phyloP scores from a whole-genome alignment of 2,329 filamentous ascomycete species.

The Colletotrichum scovillei region DNA sequence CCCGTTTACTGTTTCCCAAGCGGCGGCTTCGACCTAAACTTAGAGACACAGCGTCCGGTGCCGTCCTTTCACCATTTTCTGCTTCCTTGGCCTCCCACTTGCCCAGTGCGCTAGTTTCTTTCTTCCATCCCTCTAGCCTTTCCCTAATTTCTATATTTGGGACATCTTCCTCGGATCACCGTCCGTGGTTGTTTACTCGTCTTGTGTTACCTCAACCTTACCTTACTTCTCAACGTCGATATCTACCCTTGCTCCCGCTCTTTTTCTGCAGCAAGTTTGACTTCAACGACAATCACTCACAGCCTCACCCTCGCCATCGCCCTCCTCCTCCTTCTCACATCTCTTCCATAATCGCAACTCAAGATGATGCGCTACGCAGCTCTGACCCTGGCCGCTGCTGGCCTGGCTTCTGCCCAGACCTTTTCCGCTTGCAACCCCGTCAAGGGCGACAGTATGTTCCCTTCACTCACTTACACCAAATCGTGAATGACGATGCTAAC shows the following conservation, averaged over 20 bases:
- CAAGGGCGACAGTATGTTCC: conserved; percentile 31
- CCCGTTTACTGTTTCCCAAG: conserved; percentile 7
- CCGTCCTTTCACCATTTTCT: not conserved
- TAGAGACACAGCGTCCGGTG: not conserved
- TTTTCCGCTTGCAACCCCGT: conserved; percentile 35
- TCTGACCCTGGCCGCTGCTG: conserved; percentile 26
- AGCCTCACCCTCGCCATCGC: not conserved
- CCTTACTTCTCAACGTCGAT: not conserved
- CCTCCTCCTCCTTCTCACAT: not conserved
- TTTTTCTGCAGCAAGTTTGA: not conserved
- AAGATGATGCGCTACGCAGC: conserved; percentile 24
- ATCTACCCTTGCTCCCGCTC: not conserved
- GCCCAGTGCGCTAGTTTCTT: not conserved
- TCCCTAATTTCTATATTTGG: conserved; percentile 25
- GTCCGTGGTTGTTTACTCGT: not conserved
- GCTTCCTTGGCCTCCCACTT: not conserved
- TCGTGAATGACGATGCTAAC: conserved; percentile 1
- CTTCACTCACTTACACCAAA: not conserved
- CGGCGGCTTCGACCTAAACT: not conserved
- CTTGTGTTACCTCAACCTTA: too few species aligned
- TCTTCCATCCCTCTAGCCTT: not conserved
- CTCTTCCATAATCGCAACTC: not conserved
- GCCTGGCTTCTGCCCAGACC: conserved; percentile 35
- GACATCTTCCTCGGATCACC: not conserved
- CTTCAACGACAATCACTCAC: not conserved